A percentile compares a stretch with the other conserved stretches of the same genome.
Conservation (phyloP, 1,139 yeast species). For the Candida glucosophila region DNA sequence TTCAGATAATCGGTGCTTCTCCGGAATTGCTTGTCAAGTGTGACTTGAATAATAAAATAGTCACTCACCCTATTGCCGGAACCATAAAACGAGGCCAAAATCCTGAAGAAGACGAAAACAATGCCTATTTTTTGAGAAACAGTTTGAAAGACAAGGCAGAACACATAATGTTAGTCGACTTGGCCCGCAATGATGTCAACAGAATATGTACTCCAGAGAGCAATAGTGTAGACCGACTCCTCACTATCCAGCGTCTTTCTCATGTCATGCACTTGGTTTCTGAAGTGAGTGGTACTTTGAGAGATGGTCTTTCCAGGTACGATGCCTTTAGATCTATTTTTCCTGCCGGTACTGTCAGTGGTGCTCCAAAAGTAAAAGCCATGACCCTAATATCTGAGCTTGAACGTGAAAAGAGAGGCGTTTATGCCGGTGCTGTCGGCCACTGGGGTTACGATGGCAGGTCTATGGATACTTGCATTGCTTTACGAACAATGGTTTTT, state of each 20-base stretch:
- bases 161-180: conserved; percentile 95
- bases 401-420: conserved; percentile 89
- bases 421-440: conserved; percentile 99
- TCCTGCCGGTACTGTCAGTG: conserved; percentile 98
- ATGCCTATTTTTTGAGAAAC: conserved; percentile 67
- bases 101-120: conserved; percentile 78
- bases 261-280: conserved; percentile 96
- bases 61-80: conserved; percentile 97
- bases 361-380: conserved; percentile 95
- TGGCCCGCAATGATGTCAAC: conserved; percentile 92
- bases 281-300: conserved; percentile 84
- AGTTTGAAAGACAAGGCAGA: conserved; percentile 92
- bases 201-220: conserved; percentile 84
- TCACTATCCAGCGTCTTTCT: conserved; percentile 89
- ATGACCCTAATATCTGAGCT: conserved; percentile 90
- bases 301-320: conserved; percentile 78
- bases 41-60: conserved; percentile 60
- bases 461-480: conserved; percentile 95
- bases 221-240: conserved; percentile 77
- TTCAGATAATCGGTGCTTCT: conserved; percentile 94
- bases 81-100: conserved; percentile 88
- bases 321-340: conserved; percentile 96
- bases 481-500: conserved; percentile 90
- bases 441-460: conserved; percentile 93
- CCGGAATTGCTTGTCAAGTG: conserved; percentile 88